Evolutionary conservation across 345 rosid genomes (phyloP), one percentile per base, ranked within the genome.

Genomic region (Odontarrhena argentea): DNA sequence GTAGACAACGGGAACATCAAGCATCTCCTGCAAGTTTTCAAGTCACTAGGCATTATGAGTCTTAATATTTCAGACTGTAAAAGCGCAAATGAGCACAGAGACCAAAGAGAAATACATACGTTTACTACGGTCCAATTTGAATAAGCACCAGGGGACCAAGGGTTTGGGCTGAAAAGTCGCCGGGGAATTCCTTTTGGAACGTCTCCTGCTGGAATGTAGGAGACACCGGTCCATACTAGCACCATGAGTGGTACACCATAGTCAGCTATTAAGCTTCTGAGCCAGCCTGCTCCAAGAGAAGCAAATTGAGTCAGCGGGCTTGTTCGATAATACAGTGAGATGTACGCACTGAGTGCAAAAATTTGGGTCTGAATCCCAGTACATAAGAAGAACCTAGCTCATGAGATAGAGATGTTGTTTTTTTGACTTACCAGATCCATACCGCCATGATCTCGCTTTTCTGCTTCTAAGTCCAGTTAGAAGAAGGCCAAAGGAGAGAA

Each of bases 241-340:
- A 93, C 95, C 97, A 93, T 85, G 41, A 93, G 78, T 53, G 99
- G 99, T 66, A 94, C 96, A 47, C 97, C 99, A 64, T 86, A 93
- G 79, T 90, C 97, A 63, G 98, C 97, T 75, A 93, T 41, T 46
- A 93, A 74, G 76, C 95, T 87, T 79, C 96, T 81, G 43, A 91
- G 83, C 92, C 87, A 87, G 70, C 99, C 97, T 88, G 69, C 36
- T 32, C 11, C 11, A 45, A 60, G 9, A 15, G 42, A 60, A 61
- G 48, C 40, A 67, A 73, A 37, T 2, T 51, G 61, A 60, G 52
- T 67, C 63, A 73, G 26, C 1, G 15, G 30, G 9, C n/a, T 67
- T 66, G 35, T 66, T 66, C n/a, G 5, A 52, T 15, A 28, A 8
- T 40, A 24, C 24, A 18, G 22, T 18, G 22, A 18, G 22, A 18